Base-by-base conservation (phyloP, 2,329 filamentous ascomycete genomes). In the Pseudogymnoascus sp. region DNA sequence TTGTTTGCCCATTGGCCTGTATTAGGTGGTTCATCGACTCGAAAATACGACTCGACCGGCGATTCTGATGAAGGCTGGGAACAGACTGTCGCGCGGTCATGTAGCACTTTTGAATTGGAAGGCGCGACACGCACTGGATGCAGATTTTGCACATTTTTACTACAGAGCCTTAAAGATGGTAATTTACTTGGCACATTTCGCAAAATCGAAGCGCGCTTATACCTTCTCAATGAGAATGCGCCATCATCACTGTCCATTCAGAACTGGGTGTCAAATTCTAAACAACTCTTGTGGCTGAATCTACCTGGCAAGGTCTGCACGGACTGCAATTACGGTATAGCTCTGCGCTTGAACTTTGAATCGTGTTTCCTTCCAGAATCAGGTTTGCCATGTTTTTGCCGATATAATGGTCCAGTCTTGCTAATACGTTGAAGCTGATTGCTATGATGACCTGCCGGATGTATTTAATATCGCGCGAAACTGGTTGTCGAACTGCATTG, bases 61-160 rank as follows among this genome's bases (percentile, higher is more conserved):
- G n/a, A 9, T 35, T 9, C 23, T 3, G 52, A 21, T 56, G 12
- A 9, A 12, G 52, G 52, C 9, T 56, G 52, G 52, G 23, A 56
- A 8, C 33, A 23, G 12, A 26, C 23, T 26, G 23, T 26, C 23
- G 23, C 23, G 13, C 13, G 5, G 23, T 9, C 15, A 62, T 38
- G 52, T 26, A 28, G 18, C 18, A 63, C 61, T 15, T 63, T 61
- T 57, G 61, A 59, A 57, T 35, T 63, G 19, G 61, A 63, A 58
- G 35, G 13, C 12, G 45, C 30, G 10, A 56, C 60, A 35, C 48
- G 60, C n/a, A 41, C 58, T 37, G 60, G 62, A 34, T 60, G 60
- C 37, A 63, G 41, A 41, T 63, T 63, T 38, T 63, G 61, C 41
- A 15, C 61, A 18, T 59, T 61, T 41, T 48, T 63, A 34, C 35